Base-by-base conservation (phyloP, 352 stramenopile species). In the Thraustotheca clavata region DNA sequence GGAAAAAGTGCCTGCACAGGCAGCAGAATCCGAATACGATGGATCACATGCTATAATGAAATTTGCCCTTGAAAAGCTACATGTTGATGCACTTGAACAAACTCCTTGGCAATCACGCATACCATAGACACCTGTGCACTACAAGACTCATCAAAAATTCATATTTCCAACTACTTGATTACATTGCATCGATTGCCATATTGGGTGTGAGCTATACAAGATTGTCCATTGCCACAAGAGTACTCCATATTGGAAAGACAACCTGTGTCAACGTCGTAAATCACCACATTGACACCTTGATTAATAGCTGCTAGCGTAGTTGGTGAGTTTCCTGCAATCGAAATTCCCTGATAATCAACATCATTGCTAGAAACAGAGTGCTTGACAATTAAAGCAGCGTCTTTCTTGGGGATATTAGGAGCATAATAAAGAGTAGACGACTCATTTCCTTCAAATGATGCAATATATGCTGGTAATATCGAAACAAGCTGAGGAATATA, bases 221-320 rank as follows among this genome's bases (percentile, higher is more conserved):
- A 39, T 12, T 80, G 79, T 16, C 46, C 54, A 38, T 86, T 85
- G 29, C 72, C 31, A 27, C 80, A 90, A 12, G 69, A 41, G 47
- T 86, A 90, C 59, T 90, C 80, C 27, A 41, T 57, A 11, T n/a
- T 35, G 12, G 67, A 71, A 18, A 52, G 47, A 54, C 80, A 90
- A 11, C 80, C 80, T 31, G 80, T 90, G 61, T 90, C 80, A 34
- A 88, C 75, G 52, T 90, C 80, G 40, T 76, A 59, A 7, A 87
- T 60, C 14, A 87, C 48, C 4, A 72, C 59, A 4, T 69, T 62
- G 29, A 86, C 73, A 22, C 80, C 76, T 22, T 88, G 76, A 18
- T 65, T 67, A 6, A 59, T 29, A 16, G 69, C 71, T 59, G 86
- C 86, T 7, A 59, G 48, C 12, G 35, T 49, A 0, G 24, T 67